Evolutionary conservation across 2,329 filamentous ascomycete genomes (phyloP).

Genomic region (Fusarium sulawesiense): DNA sequence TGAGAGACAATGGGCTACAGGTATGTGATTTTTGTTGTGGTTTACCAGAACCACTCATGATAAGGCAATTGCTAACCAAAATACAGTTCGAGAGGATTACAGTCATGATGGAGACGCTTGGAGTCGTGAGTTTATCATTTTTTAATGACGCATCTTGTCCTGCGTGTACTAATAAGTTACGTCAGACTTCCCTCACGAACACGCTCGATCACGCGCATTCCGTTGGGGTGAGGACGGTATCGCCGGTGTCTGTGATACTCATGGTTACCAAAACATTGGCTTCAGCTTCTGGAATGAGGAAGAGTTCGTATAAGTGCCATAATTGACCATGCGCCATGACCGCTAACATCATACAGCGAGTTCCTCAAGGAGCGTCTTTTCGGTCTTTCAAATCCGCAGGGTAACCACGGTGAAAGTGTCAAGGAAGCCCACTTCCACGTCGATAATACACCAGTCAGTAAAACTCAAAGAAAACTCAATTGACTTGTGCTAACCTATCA

Average conservation of each 20-base stretch:
- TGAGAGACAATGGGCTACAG: constrained; percentile 95
- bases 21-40: constrained; percentile 58
- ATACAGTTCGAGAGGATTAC: constrained; percentile 86
- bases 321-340: neutral
- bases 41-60: constrained; percentile 13
- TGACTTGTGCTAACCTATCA: constrained; percentile 38
- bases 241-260: constrained; percentile 90
- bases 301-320: constrained; percentile 68
- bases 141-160: constrained; percentile 1
- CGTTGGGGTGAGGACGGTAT: constrained; percentile 98
- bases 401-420: constrained; percentile 96
- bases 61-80: constrained; percentile 43
- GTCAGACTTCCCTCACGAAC: constrained; percentile 91
- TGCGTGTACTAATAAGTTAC: constrained; percentile 30
- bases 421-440: constrained; percentile 97
- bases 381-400: constrained; percentile 93
- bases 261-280: constrained; percentile 90
- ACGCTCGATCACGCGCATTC: constrained; percentile 88
- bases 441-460: constrained; percentile 84
- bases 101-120: constrained; percentile 90
- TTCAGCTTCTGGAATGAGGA: constrained; percentile 99
- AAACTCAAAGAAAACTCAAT: constrained; percentile 33
- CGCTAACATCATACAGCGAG: constrained; percentile 69
- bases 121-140: constrained; percentile 76
- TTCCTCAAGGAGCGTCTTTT: constrained; percentile 96